Conservation (phyloP, 345 rosid genomes). For the Capsella bursapastoris region DNA sequence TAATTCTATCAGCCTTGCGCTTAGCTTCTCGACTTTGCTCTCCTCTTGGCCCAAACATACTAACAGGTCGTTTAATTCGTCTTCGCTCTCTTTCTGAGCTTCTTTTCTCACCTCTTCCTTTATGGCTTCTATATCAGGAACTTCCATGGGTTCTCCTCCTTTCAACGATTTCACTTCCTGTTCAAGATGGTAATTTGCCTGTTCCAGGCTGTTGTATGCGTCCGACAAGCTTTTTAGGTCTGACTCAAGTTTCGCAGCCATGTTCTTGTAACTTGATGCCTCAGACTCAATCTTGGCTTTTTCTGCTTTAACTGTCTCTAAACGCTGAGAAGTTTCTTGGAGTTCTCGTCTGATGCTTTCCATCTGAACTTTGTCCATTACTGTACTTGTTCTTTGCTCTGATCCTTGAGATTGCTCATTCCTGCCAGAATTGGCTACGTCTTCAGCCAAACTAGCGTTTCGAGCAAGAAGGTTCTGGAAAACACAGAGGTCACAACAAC, state of each 20-base stretch:
- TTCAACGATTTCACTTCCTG: slow-evolving; percentile 76
- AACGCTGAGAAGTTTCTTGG: slow-evolving; percentile 71
- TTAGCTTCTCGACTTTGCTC: slow-evolving; percentile 90
- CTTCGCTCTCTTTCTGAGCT: slow-evolving; percentile 95
- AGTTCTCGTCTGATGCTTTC: slow-evolving; percentile 83
- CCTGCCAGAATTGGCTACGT: slow-evolving; percentile 72
- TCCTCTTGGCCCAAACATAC: slow-evolving; percentile 99
- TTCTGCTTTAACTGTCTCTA: slow-evolving; percentile 76
- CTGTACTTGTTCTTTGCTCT: slow-evolving; percentile 59
- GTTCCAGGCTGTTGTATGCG: slow-evolving; percentile 92
- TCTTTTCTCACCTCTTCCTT: slow-evolving; percentile 92
- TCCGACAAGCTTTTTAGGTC: slow-evolving; percentile 85
- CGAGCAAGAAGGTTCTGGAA: slow-evolving; percentile 80
- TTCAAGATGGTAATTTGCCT: slow-evolving; percentile 76
- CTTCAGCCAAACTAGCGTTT: slow-evolving; percentile 87
- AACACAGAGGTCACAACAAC: slow-evolving; percentile 19
- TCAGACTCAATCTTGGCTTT: slow-evolving; percentile 71
- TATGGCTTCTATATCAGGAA: slow-evolving; percentile 64
- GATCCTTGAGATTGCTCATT: slow-evolving; percentile 55
- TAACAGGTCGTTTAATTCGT: slow-evolving; percentile 86
- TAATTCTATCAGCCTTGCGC: slow-evolving; percentile 68
- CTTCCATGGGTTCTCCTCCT: slow-evolving; percentile 53
- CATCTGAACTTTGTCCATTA: slow-evolving; percentile 66
- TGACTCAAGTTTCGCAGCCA: slow-evolving; percentile 79
- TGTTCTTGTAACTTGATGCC: slow-evolving; percentile 65